phyloP scores from a whole-genome alignment of 768 basidiomycete genomes.

The Lentinula sp. region DNA sequence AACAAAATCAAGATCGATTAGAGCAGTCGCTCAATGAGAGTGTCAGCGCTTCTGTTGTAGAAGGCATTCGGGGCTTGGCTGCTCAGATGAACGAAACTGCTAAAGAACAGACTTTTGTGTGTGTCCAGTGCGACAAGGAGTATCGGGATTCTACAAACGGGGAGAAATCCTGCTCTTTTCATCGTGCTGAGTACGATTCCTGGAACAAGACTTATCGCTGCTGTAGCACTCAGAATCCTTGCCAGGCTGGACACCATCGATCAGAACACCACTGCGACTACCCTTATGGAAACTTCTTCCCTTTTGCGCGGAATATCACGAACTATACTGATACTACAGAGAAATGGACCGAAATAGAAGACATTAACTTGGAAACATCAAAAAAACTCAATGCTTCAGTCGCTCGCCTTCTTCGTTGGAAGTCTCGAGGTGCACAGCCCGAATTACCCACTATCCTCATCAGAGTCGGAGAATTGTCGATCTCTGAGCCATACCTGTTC shows the following conservation, averaged over 20 bases:
- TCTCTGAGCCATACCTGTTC: constrained; percentile 28
- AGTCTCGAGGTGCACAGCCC: constrained; percentile 22
- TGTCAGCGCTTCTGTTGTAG: constrained; percentile 25
- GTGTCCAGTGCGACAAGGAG: constrained; percentile 33
- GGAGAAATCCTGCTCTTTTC: constrained; percentile 32
- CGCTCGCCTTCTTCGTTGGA: constrained; percentile 28
- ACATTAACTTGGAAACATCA: constrained; percentile 28
- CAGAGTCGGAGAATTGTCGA: constrained; percentile 27
- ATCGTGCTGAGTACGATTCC: constrained; percentile 26
- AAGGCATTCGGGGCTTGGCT: constrained; percentile 29
- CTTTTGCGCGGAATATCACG: constrained; percentile 22
- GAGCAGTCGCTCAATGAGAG: constrained; percentile 25
- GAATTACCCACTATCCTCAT: constrained; percentile 30
- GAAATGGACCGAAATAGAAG: constrained; percentile 25
- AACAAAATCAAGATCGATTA: constrained; percentile 22
- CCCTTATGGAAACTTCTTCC: constrained; percentile 32
- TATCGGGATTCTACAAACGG: constrained; percentile 29
- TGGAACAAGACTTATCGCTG: constrained; percentile 29
- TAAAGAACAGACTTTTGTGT: constrained; percentile 29
- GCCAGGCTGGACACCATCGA: constrained; percentile 28
- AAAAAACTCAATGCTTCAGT: constrained; percentile 18
- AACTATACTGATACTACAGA: constrained; percentile 28
- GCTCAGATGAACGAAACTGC: constrained; percentile 26
- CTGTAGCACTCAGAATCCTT: constrained; percentile 27
- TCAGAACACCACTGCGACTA: constrained; percentile 35